Conservation (phyloP, 306 rosid species). For the Fragaria vesca region DNA sequence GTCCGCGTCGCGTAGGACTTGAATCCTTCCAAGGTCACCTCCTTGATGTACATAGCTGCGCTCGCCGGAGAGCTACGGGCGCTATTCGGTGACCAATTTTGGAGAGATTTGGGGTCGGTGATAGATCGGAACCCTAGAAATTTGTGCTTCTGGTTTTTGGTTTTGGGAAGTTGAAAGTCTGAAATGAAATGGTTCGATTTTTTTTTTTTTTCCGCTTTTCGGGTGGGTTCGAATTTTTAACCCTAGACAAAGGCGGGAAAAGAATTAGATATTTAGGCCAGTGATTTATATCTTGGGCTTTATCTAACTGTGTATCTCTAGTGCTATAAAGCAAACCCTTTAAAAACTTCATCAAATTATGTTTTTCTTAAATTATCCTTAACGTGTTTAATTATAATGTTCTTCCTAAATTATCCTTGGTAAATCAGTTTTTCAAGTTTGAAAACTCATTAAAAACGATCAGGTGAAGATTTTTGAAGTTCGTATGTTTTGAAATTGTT, state of each 20-base stretch:
- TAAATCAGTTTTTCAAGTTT: too few relatives aligned
- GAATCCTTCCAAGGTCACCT: conserved; percentile 91
- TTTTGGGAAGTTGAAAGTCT: not conserved
- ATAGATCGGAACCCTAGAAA: not conserved
- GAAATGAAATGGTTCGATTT: not conserved
- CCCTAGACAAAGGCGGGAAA: not conserved
- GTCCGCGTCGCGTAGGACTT: conserved; percentile 95
- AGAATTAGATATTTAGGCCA: not conserved
- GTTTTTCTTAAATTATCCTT: too few relatives aligned
- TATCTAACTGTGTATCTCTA: too few relatives aligned
- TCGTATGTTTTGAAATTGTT: too few relatives aligned
- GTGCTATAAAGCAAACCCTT: too few relatives aligned
- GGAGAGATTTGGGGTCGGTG: not conserved
- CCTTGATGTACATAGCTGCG: conserved; percentile 66
- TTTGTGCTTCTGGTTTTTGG: not conserved
- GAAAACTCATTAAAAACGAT: too few relatives aligned
- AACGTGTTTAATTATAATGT: too few relatives aligned
- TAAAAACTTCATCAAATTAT: too few relatives aligned
- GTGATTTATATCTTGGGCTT: too few relatives aligned
- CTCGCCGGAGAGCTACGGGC: not conserved
- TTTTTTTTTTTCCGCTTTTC: not conserved
- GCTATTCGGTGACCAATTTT: not conserved
- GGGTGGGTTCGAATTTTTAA: not conserved
- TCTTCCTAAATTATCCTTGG: too few relatives aligned
- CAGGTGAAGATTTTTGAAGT: too few relatives aligned